Evolutionary conservation across 257 asterid species (phyloP), one percentile per base, ranked within the genome.

Genomic region (Solanum pimpinellifolium): DNA sequence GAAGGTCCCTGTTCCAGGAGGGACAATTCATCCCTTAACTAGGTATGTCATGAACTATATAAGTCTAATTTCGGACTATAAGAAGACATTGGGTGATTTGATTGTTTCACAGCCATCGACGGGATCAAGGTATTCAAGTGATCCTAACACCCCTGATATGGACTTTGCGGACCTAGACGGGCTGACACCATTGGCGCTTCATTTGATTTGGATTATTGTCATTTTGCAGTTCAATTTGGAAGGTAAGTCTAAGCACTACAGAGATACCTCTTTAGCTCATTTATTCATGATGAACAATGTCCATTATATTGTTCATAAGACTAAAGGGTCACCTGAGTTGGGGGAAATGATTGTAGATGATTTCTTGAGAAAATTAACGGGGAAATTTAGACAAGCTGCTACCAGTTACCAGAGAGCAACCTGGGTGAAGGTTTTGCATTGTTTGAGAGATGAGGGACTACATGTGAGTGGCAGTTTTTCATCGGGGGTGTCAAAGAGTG

Each of bases 261-360:
- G 90, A 84, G 92, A 90, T 84, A 84, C 81, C 10, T 88, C 92
- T 8, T 87, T 90, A 76, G 88, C 90, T 83, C 92, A 91, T 62
- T 62, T 91, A 86, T 91, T 93, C 81, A 83, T 93, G 84, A 91
- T 92, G 94, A 93, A 93, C 62, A 92, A 93, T 80, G 90, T 92
- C 42, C 91, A 88, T 59, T 93, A 91, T 77, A 90, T 93, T 27
- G 88, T 89, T 11, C 88, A 89, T 14, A 88, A 91, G 89, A 91
- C 90, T 8, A 89, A 89, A 86, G 90, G 90, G 68, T 88, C 91
- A 1, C 73, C 86, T 0, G 92, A 87, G 88, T 84, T 93, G 41
- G 84, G 89, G 46, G 92, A 88, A 77, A 89, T 91, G 93, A 91
- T 91, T 62, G 93, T 91, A 81, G 92, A 91, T 25, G 88, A 83